Evolutionary conservation across 2,329 filamentous ascomycete genomes (phyloP), one percentile per base, ranked within the genome.

Genomic region (Epichloe festucae): DNA sequence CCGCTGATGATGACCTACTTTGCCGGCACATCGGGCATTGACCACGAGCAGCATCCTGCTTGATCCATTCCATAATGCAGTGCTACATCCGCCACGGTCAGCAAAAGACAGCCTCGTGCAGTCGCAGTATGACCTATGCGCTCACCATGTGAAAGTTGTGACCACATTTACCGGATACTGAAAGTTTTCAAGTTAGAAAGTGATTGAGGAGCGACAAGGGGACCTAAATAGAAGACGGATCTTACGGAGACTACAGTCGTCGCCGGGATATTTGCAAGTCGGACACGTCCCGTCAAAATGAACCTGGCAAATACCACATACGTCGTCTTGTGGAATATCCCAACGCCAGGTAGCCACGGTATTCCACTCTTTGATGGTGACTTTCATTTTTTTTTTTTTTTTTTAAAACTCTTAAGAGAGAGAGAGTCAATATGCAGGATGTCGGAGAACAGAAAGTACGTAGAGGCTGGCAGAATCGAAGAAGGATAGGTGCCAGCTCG

Each of bases 1-100:
- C 19, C 6, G 40, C 36, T 46, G 15, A 48, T 27, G 17, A 31
- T 11, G 39, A 8, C 46, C 62, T 77, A 93, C 89, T 89, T 69
- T 97, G 93, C 59, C 93, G 81, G 65, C 93, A 98, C 93, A 98
- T 97, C 31, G 93, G 93, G 66, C 93, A 98, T 57, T 96, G 85
- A 21, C 91, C 91, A 61, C 89, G 91, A 31, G 90, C 87, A 12
- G 88, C 84, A 56, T 97, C 93, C 66, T 96, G 90, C 63, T 93
- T 88, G 60, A 98, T 89, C 93, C 93, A 98, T 62, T 89, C 87
- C 60, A 86, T 77, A 60, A 98, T 93, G 69, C 93, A 98, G 70
- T 98, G 93, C 89, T 95, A 60, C 2, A 42, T 38, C 21, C 11
- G 21, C 5, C 3, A 42, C 8, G 17, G 45, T 54, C 44, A 45